Evolutionary conservation across 345 rosid genomes (phyloP).

Genomic region (Eutrema yunnanense): DNA sequence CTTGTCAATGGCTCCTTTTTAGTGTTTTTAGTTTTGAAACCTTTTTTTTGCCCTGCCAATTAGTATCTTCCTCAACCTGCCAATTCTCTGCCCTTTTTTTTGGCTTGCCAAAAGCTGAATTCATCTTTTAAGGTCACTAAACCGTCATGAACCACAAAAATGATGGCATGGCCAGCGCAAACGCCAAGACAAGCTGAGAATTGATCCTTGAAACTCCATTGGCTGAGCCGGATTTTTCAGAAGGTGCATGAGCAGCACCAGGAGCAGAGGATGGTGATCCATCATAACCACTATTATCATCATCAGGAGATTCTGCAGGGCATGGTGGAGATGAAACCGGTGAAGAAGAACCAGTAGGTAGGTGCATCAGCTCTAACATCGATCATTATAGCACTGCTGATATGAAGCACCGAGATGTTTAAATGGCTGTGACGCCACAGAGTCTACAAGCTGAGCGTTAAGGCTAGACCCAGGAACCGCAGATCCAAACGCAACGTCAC

Average conservation of each 20-base stretch:
- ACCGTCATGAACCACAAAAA: conserved; percentile 3
- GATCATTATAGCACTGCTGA: conserved; percentile 47
- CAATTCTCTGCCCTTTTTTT: background rate
- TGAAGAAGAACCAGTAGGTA: background rate
- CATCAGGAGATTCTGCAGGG: conserved; percentile 10
- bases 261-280: conserved; percentile 15
- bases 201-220: background rate
- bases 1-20: background rate
- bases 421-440: conserved; percentile 55
- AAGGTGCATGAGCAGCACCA: background rate
- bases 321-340: conserved; percentile 13
- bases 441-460: conserved; percentile 46
- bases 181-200: background rate
- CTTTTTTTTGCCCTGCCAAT: background rate
- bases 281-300: background rate
- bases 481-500: conserved; percentile 66
- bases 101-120: background rate
- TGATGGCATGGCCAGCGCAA: conserved; percentile 5
- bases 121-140: background rate
- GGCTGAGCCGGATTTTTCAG: background rate
- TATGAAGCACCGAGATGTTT: conserved; percentile 60
- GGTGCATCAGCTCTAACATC: conserved; percentile 6
- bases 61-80: too few species aligned
- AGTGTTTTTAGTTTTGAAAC: background rate
- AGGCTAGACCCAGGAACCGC: conserved; percentile 58